Evolutionary conservation across 768 basidiomycete genomes (phyloP), one percentile per base, ranked within the genome.

Genomic region (Mycena venus): DNA sequence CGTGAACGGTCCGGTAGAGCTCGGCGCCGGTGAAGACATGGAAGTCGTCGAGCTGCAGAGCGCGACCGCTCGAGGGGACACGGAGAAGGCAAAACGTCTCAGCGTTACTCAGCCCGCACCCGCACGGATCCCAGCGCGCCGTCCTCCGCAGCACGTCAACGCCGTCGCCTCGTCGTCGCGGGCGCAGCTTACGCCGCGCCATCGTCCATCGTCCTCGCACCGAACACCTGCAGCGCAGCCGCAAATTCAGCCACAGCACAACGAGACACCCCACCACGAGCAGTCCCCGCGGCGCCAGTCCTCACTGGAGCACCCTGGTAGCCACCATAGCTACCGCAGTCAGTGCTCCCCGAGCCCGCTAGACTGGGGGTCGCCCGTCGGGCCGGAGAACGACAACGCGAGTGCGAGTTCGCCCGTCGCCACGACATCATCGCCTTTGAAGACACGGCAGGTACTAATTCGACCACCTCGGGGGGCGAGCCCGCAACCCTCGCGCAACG

Each of bases 131-230:
- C 31, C 23, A 38, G 17, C 55, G 49, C 56, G 53, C 6, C 74
- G 51, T 19, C 74, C 61, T 8, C 73, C 71, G 4, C 73, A 65
- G 19, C 81, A 81, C 17, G 77, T 79, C 38, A 82, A 83, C 56
- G 79, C 81, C 27, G 68, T 81, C 40, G 81, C 82, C 1, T 83
- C 83, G 6, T 84, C 83, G 6, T 84, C 83, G 36, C 61, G 68
- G 36, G 62, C 70, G 10, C 63, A 60, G 42, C 59, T 75, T 32
- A 47, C 66, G 29, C 66, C 61, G 47, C 32, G 21, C n/a, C 44
- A 38, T 14, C 60, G 25, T 25, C n/a, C 49, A 7, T 51, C 70
- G 17, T 27, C 40, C 25, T 4, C 32, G 32, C 31, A 23, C 29
- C 19, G 7, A 10, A 25, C 53, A 9, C 27, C 53, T 6, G 10